Evolutionary conservation across 2,329 filamentous ascomycete genomes (phyloP).

Genomic region (Aspergillus sp.): DNA sequence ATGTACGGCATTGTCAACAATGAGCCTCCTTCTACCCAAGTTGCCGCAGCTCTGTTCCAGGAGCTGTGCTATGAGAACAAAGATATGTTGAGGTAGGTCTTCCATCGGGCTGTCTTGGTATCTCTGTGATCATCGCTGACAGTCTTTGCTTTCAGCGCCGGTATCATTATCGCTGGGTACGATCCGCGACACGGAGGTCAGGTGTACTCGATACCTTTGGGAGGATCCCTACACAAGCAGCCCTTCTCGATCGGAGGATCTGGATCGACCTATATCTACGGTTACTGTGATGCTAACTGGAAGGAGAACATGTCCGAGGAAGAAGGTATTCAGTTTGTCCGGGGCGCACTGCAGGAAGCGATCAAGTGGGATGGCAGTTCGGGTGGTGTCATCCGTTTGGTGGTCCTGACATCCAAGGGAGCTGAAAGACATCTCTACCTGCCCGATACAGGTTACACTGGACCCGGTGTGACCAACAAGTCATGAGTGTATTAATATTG

Average conservation of each 20-base stretch:
- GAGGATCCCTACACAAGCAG: conserved; percentile 96
- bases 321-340: conserved; percentile 89
- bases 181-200: conserved; percentile 92
- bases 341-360: conserved; percentile 82
- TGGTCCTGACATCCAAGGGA: conserved; percentile 85
- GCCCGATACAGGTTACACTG: conserved; percentile 83
- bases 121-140: neutral
- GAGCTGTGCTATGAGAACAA: conserved; percentile 98
- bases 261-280: conserved; percentile 98
- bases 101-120: neutral
- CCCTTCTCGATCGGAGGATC: conserved; percentile 93
- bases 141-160: conserved; percentile 60
- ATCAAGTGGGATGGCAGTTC: conserved; percentile 99
- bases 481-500: conserved; percentile 9
- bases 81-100: conserved; percentile 74
- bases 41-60: conserved; percentile 92
- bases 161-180: conserved; percentile 98
- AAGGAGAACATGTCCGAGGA: conserved; percentile 88
- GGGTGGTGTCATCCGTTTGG: conserved; percentile 95
- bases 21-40: conserved; percentile 88
- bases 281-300: conserved; percentile 97
- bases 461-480: conserved; percentile 52
- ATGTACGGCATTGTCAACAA: conserved; percentile 89
- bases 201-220: conserved; percentile 94
- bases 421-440: conserved; percentile 93